A percentile compares a stretch with the other conserved stretches of the same genome.
Evolutionary conservation across 345 rosid species (phyloP).

Genomic region (Corchorus olitorius): DNA sequence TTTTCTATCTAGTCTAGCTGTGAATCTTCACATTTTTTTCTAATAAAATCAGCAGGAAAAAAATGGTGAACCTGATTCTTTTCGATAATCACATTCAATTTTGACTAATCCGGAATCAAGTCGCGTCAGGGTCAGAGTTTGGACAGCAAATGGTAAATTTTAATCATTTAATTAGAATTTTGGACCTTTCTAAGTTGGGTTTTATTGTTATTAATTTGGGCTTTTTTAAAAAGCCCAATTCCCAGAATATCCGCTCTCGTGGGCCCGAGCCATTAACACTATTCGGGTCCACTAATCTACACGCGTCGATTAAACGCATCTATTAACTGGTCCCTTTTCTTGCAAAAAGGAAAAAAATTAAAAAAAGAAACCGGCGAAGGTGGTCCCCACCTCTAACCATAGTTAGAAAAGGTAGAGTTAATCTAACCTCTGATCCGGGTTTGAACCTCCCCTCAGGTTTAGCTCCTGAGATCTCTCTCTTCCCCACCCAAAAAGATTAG

Average conservation of each 20-base stretch:
- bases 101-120: too few species aligned
- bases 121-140: too few species aligned
- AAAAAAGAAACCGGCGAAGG: too few species aligned
- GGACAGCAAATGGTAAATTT: too few species aligned
- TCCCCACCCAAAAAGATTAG: conserved; percentile 24
- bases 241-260: not conserved
- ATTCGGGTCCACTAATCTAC: not conserved
- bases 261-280: not conserved
- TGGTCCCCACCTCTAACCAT: conserved; percentile 26
- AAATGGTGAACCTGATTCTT: too few species aligned
- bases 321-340: not conserved
- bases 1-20: not conserved
- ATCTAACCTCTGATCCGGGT: conserved; percentile 29
- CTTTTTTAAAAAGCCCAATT: not conserved
- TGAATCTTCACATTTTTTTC: too few species aligned
- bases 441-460: conserved; percentile 21
- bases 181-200: not conserved
- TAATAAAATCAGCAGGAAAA: too few species aligned
- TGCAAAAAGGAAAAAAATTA: not conserved
- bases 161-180: too few species aligned
- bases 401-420: conserved; percentile 24
- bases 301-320: not conserved
- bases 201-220: not conserved
- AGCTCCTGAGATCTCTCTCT: conserved; percentile 20
- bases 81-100: too few species aligned